These are phyloP conservation scores for Suhomyces panamericanus DNA, from an alignment of 1,139 yeast genomes.

Conservation along the genomic window DNA sequence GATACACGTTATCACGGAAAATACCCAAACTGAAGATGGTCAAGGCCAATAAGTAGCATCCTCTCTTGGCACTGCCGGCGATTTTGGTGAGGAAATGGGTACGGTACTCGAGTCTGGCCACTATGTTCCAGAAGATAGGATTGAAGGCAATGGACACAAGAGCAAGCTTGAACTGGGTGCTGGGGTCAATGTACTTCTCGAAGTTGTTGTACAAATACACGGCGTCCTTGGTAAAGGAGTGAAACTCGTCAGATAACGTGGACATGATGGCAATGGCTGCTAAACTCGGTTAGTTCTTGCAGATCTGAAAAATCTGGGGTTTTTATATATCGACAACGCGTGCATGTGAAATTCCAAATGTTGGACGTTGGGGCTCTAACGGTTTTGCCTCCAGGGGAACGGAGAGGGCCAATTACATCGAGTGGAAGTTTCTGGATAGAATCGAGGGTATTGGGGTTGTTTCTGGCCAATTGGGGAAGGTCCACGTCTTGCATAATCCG, in stretches of 20 bases:
- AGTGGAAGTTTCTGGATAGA: no score
- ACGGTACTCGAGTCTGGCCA: constrained; percentile 81
- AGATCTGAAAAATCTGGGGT: background rate
- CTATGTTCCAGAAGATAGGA: constrained; percentile 94
- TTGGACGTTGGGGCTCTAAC: no score
- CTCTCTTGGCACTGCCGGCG: constrained; percentile 66
- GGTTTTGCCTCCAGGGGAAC: no score
- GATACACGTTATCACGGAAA: constrained; percentile 74
- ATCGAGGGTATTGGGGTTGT: no score
- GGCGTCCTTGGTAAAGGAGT: constrained; percentile 11
- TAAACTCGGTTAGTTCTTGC: background rate
- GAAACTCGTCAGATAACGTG: constrained; percentile 12
- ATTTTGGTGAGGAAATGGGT: constrained; percentile 73
- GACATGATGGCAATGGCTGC: constrained; percentile 4
- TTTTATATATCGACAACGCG: no score
- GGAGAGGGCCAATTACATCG: no score
- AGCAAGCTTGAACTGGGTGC: constrained; percentile 37
- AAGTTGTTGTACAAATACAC: constrained; percentile 20
- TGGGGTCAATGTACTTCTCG: constrained; percentile 24
- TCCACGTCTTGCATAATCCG: no score
- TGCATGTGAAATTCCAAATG: no score
- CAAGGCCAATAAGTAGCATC: constrained; percentile 81
- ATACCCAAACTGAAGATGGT: constrained; percentile 85
- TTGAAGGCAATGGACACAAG: constrained; percentile 74
- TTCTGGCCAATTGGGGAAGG: no score